Conservation (phyloP, 2,329 filamentous ascomycete species). For the Ophiosphaerella korrae region DNA sequence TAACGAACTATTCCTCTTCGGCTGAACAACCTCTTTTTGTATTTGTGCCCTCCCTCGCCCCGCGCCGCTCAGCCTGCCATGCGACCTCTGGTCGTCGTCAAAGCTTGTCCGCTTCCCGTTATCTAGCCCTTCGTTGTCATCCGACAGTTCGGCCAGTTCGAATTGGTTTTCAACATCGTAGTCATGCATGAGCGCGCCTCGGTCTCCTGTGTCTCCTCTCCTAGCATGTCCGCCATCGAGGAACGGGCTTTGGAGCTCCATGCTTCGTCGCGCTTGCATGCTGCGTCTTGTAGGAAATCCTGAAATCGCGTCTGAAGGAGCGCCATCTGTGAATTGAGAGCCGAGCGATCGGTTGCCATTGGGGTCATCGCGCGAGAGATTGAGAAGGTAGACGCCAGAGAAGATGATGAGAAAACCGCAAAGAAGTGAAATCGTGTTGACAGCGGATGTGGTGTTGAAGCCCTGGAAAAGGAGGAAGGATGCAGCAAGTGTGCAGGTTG, state of each 20-base stretch:
- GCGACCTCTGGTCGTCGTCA: slow-evolving; percentile 32
- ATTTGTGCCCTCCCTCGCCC: slow-evolving; percentile 37
- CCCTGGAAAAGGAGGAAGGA: slow-evolving; percentile 96
- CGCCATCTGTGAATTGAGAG: slow-evolving; percentile 67
- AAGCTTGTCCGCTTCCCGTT: slow-evolving; percentile 42
- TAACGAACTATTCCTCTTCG: slow-evolving; percentile 26
- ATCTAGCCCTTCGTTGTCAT: slow-evolving; percentile 61
- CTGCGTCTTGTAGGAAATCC: slow-evolving; percentile 87
- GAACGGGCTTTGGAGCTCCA: slow-evolving; percentile 23
- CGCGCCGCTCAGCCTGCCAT: slow-evolving; percentile 29
- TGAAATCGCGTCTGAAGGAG: slow-evolving; percentile 89
- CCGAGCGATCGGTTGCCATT: slow-evolving; percentile 71
- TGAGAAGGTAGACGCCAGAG: slow-evolving; percentile 91
- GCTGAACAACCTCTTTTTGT: slow-evolving; percentile 36
- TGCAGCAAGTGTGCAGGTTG: slow-evolving; percentile 88
- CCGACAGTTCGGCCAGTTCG: slow-evolving; percentile 77
- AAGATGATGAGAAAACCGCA: slow-evolving; percentile 96
- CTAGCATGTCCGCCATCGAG: slow-evolving; percentile 9
- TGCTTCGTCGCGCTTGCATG: slow-evolving; percentile 83
- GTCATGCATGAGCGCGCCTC: slow-evolving; percentile 81
- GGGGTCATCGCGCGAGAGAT: slow-evolving; percentile 90
- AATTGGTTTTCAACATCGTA: slow-evolving; percentile 82
- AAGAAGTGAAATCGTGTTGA: slow-evolving; percentile 90
- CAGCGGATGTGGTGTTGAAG: slow-evolving; percentile 91
- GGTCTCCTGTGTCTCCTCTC: slow-evolving; percentile 57